Evolutionary conservation across 441 rosid species (phyloP), one percentile per base, ranked within the genome.

Genomic region (Metrosideros polymorpha): DNA sequence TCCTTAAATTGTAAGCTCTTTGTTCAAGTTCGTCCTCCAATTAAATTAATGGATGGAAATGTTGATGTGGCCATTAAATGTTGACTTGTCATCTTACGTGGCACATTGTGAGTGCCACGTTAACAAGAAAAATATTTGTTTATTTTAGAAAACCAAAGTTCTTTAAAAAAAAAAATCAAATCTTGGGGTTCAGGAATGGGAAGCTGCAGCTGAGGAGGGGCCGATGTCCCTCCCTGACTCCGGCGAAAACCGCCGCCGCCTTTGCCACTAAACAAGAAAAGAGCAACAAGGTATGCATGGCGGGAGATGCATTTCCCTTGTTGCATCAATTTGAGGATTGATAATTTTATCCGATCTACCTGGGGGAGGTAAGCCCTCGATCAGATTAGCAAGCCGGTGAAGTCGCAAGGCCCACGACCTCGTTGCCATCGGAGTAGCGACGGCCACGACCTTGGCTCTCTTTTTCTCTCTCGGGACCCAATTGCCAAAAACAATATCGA

Each of bases 231-330:
- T 54, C 57, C 1, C 12, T 2, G 12, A 54, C n/a, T 24, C 3
- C 0, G 5, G 13, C 0, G n/a, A 25, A 9, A 54, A 4, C n/a
- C 6, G 1, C n/a, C 13, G 6, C n/a, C n/a, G 4, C 55, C 55
- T 52, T 53, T 3, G 4, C n/a, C 25, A 0, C 25, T 3, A 2
- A 22, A 53, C 25, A 7, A 53, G 55, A 53, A 53, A 53, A 19
- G 9, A 53, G 25, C 4, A 1, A 53, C 25, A 53, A 7, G 9
- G 55, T 49, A 49, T 1, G 5, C 15, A 1, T 19, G 8, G 9
- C 24, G 24, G 24, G 24, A 52, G 22, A 17, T 52, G 22, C 54
- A 52, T 18, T 18, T 52, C 54, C 54, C 13, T 2, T 3, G 3
- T 52, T 19, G 9, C 55, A 52, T 22, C 25, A 52, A 52, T 52